These are phyloP conservation scores for Diaporthe aspalathi DNA, from an alignment of 2,329 filamentous ascomycete genomes.

Conservation along the genomic window DNA sequence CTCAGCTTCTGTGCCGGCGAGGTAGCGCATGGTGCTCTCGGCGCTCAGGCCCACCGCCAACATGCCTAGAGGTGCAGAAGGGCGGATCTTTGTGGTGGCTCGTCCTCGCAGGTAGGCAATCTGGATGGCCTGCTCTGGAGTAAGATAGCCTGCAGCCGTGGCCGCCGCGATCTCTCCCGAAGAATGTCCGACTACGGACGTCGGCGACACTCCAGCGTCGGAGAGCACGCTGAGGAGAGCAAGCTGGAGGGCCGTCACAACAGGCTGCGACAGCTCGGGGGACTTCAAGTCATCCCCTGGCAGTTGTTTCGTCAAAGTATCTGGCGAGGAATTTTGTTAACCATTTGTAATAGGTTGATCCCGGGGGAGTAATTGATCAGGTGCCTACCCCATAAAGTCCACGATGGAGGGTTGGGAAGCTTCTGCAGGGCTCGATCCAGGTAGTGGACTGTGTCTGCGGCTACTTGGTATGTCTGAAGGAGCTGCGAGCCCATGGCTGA, in stretches of 20 bases:
- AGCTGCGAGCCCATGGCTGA: conserved; percentile 34
- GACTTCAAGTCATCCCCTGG: too few relatives aligned
- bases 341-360: too few relatives aligned
- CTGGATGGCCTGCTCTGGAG: conserved; percentile 46
- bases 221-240: conserved; percentile 47
- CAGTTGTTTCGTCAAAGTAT: too few relatives aligned
- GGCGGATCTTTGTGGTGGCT: background rate
- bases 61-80: background rate
- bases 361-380: too few relatives aligned
- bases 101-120: conserved; percentile 49
- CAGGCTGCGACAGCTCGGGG: conserved; percentile 27
- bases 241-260: conserved; percentile 55
- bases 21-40: background rate
- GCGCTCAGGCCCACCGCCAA: background rate
- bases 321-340: too few relatives aligned
- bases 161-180: conserved; percentile 54
- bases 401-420: background rate
- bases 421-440: background rate
- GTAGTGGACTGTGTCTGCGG: background rate
- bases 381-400: too few relatives aligned
- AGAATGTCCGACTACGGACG: conserved; percentile 50
- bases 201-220: conserved; percentile 45
- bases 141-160: conserved; percentile 46
- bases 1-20: too few relatives aligned
- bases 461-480: background rate